Evolutionary conservation across 2,329 filamentous ascomycete species (phyloP).

Genomic region (Claviceps sp.): DNA sequence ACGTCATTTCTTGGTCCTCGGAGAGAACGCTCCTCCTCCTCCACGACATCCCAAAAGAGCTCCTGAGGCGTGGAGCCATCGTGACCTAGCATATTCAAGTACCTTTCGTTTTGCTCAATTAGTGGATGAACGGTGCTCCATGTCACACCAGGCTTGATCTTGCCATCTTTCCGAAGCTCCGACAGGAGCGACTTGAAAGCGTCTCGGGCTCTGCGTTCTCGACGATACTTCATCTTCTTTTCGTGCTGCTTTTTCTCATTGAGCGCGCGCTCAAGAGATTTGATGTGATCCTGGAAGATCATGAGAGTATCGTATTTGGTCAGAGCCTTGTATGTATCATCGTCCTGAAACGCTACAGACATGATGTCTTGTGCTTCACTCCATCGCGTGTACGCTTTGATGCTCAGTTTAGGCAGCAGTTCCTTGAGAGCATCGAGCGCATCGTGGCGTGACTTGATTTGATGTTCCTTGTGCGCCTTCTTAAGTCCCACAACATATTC

Average conservation of each 20-base stretch:
- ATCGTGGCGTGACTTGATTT: conserved; percentile 57
- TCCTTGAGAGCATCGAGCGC: conserved; percentile 75
- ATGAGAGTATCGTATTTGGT: conserved; percentile 82
- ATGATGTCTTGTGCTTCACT: conserved; percentile 76
- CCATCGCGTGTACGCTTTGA: conserved; percentile 94
- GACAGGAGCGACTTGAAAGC: conserved; percentile 60
- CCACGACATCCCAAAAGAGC: conserved; percentile 89
- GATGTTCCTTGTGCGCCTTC: conserved; percentile 64
- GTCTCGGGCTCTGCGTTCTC: conserved; percentile 79
- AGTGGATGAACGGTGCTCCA: conserved; percentile 71
- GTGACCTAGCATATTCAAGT: conserved; percentile 71
- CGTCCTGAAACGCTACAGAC: conserved; percentile 62
- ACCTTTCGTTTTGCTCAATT: conserved; percentile 71
- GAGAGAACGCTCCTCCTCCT: conserved; percentile 83
- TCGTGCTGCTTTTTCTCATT: conserved; percentile 84
- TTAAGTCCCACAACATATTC: conserved; percentile 83
- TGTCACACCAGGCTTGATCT: conserved; percentile 80
- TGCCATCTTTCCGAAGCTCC: conserved; percentile 60
- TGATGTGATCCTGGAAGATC: conserved; percentile 91
- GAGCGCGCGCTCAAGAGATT: conserved; percentile 75
- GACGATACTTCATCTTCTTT: conserved; percentile 66
- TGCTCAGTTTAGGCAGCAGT: conserved; percentile 63
- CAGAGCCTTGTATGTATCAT: conserved; percentile 75
- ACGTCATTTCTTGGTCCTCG: conserved; percentile 72
- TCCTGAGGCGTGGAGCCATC: conserved; percentile 76